These are phyloP conservation scores for Apiotrichum laibachii DNA, from an alignment of 1,284 basidiomycete species.

Conservation along the genomic window DNA sequence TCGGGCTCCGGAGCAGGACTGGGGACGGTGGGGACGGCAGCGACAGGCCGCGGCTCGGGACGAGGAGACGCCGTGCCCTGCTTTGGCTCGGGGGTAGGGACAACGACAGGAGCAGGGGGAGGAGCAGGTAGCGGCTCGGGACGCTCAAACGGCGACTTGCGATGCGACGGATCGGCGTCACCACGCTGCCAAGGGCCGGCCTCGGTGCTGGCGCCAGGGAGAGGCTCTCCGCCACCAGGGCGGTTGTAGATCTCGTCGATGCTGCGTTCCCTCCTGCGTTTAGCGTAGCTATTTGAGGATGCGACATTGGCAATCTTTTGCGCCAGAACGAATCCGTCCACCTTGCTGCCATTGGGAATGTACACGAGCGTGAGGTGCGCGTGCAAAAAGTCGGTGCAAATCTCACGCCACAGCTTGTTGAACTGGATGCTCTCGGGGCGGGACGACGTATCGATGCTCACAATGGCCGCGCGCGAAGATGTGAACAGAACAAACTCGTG, in stretches of 20 bases:
- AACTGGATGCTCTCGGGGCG: constrained; percentile 44
- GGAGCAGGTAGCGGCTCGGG: constrained; percentile 23
- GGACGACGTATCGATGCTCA: constrained; percentile 46
- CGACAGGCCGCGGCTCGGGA: no score
- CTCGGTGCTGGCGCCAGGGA: constrained; percentile 34
- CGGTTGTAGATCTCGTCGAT: constrained; percentile 36
- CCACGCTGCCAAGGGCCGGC: constrained; percentile 47
- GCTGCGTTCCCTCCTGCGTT: constrained; percentile 39
- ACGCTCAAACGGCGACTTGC: constrained; percentile 36
- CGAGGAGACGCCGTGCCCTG: no score
- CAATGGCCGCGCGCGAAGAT: constrained; percentile 48
- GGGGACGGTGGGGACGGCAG: not conserved
- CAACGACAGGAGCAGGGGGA: no score
- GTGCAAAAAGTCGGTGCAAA: constrained; percentile 41
- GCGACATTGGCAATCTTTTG: constrained; percentile 48
- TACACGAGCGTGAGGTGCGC: constrained; percentile 47
- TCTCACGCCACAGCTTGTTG: constrained; percentile 40
- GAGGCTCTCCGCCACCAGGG: constrained; percentile 38
- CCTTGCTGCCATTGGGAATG: constrained; percentile 38
- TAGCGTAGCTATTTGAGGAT: constrained; percentile 44
- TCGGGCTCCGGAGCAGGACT: constrained; percentile 5
- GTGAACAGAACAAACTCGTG: constrained; percentile 48
- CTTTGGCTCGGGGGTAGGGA: no score
- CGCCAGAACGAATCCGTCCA: constrained; percentile 46
- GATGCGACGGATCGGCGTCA: constrained; percentile 42